Evolutionary conservation across 73 alveolate genomes (phyloP).

Genomic region (Tetrahymena thermophila): DNA sequence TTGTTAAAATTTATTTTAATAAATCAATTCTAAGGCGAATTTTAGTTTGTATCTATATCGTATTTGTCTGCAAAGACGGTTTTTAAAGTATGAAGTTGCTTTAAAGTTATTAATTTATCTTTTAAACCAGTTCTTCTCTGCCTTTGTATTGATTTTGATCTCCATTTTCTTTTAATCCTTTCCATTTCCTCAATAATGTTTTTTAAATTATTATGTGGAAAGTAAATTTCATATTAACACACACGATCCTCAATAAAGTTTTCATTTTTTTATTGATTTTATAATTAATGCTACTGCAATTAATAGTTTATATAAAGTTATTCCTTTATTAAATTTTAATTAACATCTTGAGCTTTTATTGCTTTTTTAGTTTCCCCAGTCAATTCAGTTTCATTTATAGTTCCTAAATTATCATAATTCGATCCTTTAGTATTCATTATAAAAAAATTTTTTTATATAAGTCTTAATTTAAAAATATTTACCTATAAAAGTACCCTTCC

Average conservation of each 20-base stretch:
- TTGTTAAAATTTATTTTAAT: background rate
- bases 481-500: background rate
- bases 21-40: background rate
- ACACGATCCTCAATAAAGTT: background rate
- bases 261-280: background rate
- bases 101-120: background rate
- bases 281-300: background rate
- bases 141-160: background rate
- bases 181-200: background rate
- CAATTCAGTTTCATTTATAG: background rate
- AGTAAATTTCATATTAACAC: background rate
- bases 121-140: background rate
- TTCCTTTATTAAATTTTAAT: background rate
- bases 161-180: background rate
- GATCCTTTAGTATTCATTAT: background rate
- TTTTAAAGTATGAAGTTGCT: background rate
- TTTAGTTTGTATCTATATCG: background rate
- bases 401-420: background rate
- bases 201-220: background rate
- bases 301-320: background rate
- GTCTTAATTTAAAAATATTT: background rate
- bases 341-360: background rate
- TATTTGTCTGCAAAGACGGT: background rate
- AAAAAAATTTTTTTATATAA: background rate
- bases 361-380: background rate